Conservation (phyloP, 306 rosid genomes). For the Datisca glomerata region DNA sequence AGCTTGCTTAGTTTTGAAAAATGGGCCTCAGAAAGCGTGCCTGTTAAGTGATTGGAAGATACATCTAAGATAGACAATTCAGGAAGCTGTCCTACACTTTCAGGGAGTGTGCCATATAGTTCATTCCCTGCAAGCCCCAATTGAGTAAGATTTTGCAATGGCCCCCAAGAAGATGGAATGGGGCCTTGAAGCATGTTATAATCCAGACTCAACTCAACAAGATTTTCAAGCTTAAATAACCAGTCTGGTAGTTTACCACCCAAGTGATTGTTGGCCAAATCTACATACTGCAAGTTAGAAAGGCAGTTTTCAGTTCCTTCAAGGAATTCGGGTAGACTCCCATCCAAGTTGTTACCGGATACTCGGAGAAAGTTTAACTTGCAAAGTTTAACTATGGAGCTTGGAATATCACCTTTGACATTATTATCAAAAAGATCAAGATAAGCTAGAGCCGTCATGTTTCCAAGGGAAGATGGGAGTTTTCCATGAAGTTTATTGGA, state of each 20-base stretch:
- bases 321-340: conserved; percentile 23
- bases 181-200: conserved; percentile 25
- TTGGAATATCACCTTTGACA: conserved; percentile 23
- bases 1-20: conserved; percentile 17
- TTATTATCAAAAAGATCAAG: conserved; percentile 9
- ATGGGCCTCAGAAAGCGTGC: conserved; percentile 25
- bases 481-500: conserved; percentile 17
- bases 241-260: conserved; percentile 27
- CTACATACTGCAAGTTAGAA: conserved; percentile 5
- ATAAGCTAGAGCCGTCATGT: conserved; percentile 23
- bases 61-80: conserved; percentile 14
- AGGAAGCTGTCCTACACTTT: conserved; percentile 32
- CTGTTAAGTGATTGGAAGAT: conserved; percentile 29
- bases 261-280: conserved; percentile 13
- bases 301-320: conserved; percentile 17
- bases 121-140: conserved; percentile 14
- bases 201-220: conserved; percentile 6
- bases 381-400: conserved; percentile 25
- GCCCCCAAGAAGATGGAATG: conserved; percentile 20
- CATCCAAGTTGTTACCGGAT: conserved; percentile 18
- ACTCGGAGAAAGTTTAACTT: not conserved
- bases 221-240: conserved; percentile 23
- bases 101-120: conserved; percentile 31
- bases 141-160: conserved; percentile 9
- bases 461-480: conserved; percentile 28